Conservation (phyloP, 1,284 basidiomycete genomes). For the Irpex sp. region DNA sequence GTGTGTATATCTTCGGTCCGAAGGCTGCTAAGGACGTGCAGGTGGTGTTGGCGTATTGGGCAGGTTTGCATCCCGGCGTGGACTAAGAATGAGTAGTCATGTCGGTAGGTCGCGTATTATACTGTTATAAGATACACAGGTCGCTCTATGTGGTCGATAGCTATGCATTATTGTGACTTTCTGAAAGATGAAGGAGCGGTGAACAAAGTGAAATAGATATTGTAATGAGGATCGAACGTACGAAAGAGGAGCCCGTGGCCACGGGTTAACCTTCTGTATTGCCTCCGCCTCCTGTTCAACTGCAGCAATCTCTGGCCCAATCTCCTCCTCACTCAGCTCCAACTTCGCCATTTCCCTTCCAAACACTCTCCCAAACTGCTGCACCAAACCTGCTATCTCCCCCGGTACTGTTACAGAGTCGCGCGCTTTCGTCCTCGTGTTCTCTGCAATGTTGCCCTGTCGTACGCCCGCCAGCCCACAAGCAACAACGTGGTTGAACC, state of each 20-base stretch:
- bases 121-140: too few relatives aligned
- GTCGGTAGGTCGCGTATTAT: too few relatives aligned
- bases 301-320: conserved; percentile 44
- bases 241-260: conserved; percentile 9
- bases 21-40: too few relatives aligned
- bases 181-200: too few relatives aligned
- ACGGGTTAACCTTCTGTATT: conserved; percentile 10
- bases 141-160: too few relatives aligned
- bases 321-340: conserved; percentile 44
- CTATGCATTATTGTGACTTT: too few relatives aligned
- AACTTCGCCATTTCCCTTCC: conserved; percentile 53
- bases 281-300: conserved; percentile 24
- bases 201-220: not conserved
- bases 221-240: not conserved
- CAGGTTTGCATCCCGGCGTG: too few relatives aligned
- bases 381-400: conserved; percentile 51
- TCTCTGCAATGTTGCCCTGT: conserved; percentile 63
- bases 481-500: conserved; percentile 89
- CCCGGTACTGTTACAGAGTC: conserved; percentile 36
- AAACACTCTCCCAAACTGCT: conserved; percentile 49
- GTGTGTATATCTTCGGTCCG: too few relatives aligned
- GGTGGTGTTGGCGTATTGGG: too few relatives aligned
- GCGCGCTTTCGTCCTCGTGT: conserved; percentile 25
- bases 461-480: conserved; percentile 89
- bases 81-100: too few relatives aligned